A percentile compares a stretch with the other conserved stretches of the same genome.
Evolutionary conservation across 495 filamentous ascomycete species (phyloP).

Genomic region (Aspergillus incahuasiensis): DNA sequence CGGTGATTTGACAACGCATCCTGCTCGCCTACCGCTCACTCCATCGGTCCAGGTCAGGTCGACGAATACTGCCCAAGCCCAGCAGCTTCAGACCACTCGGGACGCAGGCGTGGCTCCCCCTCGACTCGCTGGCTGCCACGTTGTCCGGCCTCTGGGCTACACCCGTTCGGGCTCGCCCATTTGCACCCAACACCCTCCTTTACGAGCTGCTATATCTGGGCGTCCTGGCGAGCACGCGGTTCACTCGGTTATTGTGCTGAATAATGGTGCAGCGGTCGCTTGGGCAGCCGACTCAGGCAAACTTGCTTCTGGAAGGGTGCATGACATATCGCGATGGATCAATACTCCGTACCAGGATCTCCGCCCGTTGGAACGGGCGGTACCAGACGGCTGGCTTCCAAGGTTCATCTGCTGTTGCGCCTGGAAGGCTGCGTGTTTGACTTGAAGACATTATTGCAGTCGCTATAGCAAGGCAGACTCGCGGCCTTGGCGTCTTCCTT

Average conservation of each 20-base stretch:
- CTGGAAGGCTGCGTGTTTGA: not conserved
- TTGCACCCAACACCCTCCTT: not conserved
- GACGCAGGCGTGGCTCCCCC: constrained; percentile 11
- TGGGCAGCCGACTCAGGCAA: constrained; percentile 8
- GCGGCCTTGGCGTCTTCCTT: not conserved
- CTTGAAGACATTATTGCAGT: not conserved
- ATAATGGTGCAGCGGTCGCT: constrained; percentile 12
- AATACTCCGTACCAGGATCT: not conserved
- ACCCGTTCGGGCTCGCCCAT: constrained; percentile 16
- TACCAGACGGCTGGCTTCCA: constrained; percentile 24
- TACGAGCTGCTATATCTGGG: not conserved
- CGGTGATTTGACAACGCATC: constrained; percentile 9
- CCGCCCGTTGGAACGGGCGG: constrained; percentile 11
- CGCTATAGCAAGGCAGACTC: not conserved
- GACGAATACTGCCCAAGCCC: not conserved
- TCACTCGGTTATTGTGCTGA: constrained; percentile 8
- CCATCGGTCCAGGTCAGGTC: not conserved
- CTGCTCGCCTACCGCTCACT: constrained; percentile 8
- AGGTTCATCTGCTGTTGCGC: constrained; percentile 10
- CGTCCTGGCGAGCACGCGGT: constrained; percentile 1
- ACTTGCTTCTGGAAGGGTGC: not conserved
- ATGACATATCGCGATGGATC: not conserved
- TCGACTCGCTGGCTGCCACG: constrained; percentile 26
- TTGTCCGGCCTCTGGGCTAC: constrained; percentile 18
- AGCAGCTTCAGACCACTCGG: constrained; percentile 18